phyloP scores from a whole-genome alignment of 345 rosid species.

The Aquilaria yunnanensis region DNA sequence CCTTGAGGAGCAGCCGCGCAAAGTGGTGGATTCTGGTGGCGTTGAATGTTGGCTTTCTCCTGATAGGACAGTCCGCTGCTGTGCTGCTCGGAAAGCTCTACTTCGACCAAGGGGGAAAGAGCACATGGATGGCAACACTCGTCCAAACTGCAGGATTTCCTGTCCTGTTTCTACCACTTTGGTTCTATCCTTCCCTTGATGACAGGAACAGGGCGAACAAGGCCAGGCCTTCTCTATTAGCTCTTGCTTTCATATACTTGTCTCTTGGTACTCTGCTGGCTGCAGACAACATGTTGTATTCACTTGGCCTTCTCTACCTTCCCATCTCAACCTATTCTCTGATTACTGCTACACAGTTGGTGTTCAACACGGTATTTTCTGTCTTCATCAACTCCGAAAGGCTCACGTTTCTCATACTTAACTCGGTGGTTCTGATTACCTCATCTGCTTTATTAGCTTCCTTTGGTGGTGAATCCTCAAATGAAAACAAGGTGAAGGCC shows the following conservation, averaged over 20 bases:
- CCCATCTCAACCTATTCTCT: constrained; percentile 36
- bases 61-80: constrained; percentile 31
- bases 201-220: too few relatives aligned
- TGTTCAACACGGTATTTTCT: constrained; percentile 34
- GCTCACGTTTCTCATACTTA: constrained; percentile 39
- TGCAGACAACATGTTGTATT: constrained; percentile 24
- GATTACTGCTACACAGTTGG: constrained; percentile 42
- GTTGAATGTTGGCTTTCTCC: constrained; percentile 17
- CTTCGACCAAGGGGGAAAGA: constrained; percentile 35
- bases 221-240: constrained; percentile 5
- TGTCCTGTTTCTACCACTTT: constrained; percentile 18
- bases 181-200: too few relatives aligned
- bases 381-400: constrained; percentile 36
- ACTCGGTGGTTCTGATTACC: constrained; percentile 30
- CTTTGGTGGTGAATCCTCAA: constrained; percentile 23
- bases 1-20: too few relatives aligned
- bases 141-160: constrained; percentile 36
- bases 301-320: constrained; percentile 26
- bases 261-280: constrained; percentile 31
- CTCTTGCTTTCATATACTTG: constrained; percentile 21
- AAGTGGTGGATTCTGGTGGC: constrained; percentile 23
- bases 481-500: constrained; percentile 6
- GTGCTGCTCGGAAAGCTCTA: constrained; percentile 34
- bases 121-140: constrained; percentile 37
- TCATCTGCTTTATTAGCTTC: constrained; percentile 33